Conservation (phyloP, 129 eudicot genomes). For the Ambrosia artemisiifolia region DNA sequence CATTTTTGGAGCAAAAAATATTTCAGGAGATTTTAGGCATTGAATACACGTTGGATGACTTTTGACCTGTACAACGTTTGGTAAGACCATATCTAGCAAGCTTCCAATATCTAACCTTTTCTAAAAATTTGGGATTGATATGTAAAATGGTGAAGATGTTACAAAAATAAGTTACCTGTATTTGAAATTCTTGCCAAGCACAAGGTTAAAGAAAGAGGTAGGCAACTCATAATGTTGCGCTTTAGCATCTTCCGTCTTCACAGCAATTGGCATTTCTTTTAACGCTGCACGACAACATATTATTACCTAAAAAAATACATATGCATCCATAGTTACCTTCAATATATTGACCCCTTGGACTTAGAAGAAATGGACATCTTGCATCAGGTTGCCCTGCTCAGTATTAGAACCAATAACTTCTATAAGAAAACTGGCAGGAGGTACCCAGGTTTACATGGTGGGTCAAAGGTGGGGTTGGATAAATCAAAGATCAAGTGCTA, state of each 20-base stretch:
- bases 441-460: no score
- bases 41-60: no score
- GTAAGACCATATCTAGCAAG: not conserved
- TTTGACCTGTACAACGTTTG: not conserved
- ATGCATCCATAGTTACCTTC: not conserved
- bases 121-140: not conserved
- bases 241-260: constrained; percentile 76
- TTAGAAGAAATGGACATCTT: no score
- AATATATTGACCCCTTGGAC: no score
- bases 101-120: not conserved
- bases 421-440: no score
- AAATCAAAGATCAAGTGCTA: no score
- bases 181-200: constrained; percentile 83
- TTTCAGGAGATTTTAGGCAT: no score
- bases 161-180: constrained; percentile 52
- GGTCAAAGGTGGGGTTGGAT: no score
- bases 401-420: no score
- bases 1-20: no score
- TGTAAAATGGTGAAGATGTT: not conserved
- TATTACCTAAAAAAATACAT: not conserved
- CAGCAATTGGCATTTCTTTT: constrained; percentile 84
- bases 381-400: no score
- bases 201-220: constrained; percentile 94
- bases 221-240: constrained; percentile 92
- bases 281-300: constrained; percentile 55